Conservation (phyloP, 2,329 filamentous ascomycete genomes). For the Talaromyces sp. region DNA sequence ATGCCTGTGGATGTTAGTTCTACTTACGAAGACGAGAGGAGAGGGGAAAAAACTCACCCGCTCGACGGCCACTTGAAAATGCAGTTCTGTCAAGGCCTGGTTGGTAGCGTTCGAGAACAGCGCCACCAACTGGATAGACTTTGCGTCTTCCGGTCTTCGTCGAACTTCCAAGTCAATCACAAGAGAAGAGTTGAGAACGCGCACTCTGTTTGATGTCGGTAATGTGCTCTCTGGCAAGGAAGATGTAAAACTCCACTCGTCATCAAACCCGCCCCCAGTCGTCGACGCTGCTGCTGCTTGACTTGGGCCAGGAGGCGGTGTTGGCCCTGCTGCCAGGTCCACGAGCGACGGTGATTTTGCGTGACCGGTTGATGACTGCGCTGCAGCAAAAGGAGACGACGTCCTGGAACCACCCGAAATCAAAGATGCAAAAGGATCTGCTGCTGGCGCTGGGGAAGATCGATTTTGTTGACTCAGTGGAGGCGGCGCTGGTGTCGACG, state of each 20-base stretch:
- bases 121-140: conserved; percentile 64
- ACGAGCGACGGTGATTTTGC: conserved; percentile 26
- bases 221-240: conserved; percentile 63
- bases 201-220: conserved; percentile 58
- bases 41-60: conserved; percentile 56
- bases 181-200: conserved; percentile 65
- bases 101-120: conserved; percentile 78
- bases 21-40: too few relatives aligned
- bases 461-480: conserved; percentile 31
- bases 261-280: conserved; percentile 52
- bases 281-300: conserved; percentile 16
- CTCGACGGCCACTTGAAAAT: conserved; percentile 88
- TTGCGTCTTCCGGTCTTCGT: conserved; percentile 49
- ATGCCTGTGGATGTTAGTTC: conserved; percentile 57
- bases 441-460: conserved; percentile 34
- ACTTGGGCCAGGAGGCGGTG: conserved; percentile 14
- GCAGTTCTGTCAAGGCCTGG: conserved; percentile 69
- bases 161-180: conserved; percentile 69
- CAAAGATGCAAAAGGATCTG: conserved; percentile 59
- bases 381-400: conserved; percentile 33
- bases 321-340: conserved; percentile 21
- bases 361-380: conserved; percentile 14
- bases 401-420: conserved; percentile 49
- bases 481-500: conserved; percentile 44
- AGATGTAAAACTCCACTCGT: conserved; percentile 92